phyloP scores from a whole-genome alignment of 768 basidiomycete genomes.

The Baorangia bicolor region DNA sequence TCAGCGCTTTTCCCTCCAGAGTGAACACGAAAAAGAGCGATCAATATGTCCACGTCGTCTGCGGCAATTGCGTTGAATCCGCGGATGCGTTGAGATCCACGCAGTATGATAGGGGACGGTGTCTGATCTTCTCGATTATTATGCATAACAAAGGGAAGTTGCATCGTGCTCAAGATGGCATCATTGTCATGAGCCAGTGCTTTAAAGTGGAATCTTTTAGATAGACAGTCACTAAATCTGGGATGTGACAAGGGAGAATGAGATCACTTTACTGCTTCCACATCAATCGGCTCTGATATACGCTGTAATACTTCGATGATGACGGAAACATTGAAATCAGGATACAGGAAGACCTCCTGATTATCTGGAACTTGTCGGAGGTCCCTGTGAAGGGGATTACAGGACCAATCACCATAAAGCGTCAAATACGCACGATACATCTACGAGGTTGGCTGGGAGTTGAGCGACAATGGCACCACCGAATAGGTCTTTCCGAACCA shows the following conservation, averaged over 20 bases:
- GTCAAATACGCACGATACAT: conserved; percentile 75
- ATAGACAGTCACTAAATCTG: conserved; percentile 3
- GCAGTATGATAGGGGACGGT: conserved; percentile 59
- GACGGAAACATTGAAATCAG: conserved; percentile 66
- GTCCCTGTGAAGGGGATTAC: conserved; percentile 37
- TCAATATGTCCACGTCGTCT: conserved; percentile 72
- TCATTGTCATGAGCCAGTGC: conserved; percentile 90
- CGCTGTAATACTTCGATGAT: conserved; percentile 82
- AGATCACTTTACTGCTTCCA: conserved; percentile 69
- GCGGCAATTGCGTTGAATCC: conserved; percentile 68
- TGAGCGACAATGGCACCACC: conserved; percentile 78
- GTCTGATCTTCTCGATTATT: conserved; percentile 49
- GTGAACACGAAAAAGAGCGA: conserved; percentile 80
- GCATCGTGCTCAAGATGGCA: conserved; percentile 52
- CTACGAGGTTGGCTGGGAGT: conserved; percentile 59
- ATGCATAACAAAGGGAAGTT: conserved; percentile 37
- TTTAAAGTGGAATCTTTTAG: conserved; percentile 81
- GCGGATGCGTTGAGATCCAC: conserved; percentile 65
- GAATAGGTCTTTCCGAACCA: conserved; percentile 52
- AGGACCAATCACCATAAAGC: background rate
- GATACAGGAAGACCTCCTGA: conserved; percentile 89
- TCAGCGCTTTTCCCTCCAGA: conserved; percentile 60
- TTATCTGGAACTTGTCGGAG: conserved; percentile 89
- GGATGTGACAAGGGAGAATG: background rate
- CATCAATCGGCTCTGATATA: conserved; percentile 54